Evolutionary conservation across 495 filamentous ascomycete species (phyloP).

Genomic region (Daldinia caldariorum): DNA sequence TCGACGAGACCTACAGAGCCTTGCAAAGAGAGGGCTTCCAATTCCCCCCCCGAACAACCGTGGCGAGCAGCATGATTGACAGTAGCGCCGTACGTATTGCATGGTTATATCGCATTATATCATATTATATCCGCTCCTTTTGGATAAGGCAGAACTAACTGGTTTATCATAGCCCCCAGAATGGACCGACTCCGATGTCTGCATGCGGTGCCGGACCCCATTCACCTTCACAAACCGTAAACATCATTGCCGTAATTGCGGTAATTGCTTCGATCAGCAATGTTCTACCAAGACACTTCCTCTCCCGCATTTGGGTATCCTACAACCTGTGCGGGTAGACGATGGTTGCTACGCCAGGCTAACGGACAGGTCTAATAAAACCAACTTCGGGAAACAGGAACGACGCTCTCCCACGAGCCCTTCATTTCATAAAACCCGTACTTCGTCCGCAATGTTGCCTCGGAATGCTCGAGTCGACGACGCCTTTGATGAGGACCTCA

Average conservation of each 20-base stretch:
- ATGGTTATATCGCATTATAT: background rate
- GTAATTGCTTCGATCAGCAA: conserved; percentile 92
- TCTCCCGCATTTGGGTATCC: conserved; percentile 90
- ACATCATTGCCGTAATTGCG: conserved; percentile 97
- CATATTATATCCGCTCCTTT: background rate
- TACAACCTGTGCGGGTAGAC: conserved; percentile 92
- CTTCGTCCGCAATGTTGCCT: conserved; percentile 78
- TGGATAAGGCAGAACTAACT: conserved; percentile 28
- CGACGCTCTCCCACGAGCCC: conserved; percentile 47
- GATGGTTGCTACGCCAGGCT: conserved; percentile 94
- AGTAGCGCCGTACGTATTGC: conserved; percentile 83
- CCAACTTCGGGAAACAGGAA: conserved; percentile 41
- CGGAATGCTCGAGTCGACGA: conserved; percentile 85
- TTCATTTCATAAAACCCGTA: conserved; percentile 52
- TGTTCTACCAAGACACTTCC: conserved; percentile 91
- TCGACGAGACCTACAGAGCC: conserved; percentile 83
- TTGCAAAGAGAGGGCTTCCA: conserved; percentile 85
- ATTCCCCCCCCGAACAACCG: conserved; percentile 87
- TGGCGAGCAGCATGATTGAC: conserved; percentile 94
- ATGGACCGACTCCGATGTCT: conserved; percentile 98
- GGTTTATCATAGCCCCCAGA: conserved; percentile 79
- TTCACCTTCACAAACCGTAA: conserved; percentile 99
- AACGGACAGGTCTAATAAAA: conserved; percentile 72
- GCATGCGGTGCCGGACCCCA: conserved; percentile 93
- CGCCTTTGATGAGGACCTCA: conserved; percentile 91